Base-by-base conservation (phyloP, 768 basidiomycete genomes). In the Amyloporia xantha region DNA sequence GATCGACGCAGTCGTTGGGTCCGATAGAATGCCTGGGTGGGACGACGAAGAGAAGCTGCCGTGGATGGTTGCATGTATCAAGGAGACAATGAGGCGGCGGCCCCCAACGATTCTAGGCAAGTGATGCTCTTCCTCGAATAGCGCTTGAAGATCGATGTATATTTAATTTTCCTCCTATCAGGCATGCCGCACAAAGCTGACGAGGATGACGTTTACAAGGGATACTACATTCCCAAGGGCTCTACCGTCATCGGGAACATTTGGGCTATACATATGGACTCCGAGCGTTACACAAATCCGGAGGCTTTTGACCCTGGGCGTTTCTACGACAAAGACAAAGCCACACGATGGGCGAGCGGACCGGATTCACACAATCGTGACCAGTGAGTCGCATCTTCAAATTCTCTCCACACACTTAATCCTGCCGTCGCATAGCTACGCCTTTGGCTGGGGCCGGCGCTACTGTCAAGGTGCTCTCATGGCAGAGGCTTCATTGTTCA, bases 11-110 rank as follows among this genome's bases (percentile, higher is more conserved):
- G 74, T 82, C 15, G 53, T 57, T 35, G 71, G 73, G 38, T 52
- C 58, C 35, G 71, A 74, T 36, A 67, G 82, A 5, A 66, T 84
- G 13, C 85, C 86, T 2, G 67, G 63, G 0, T 73, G 78, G 48
- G 67, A 63, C 20, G 84, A 84, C 57, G 69, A 78, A 9, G 50
- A 63, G 2, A 66, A 59, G 1, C 60, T 86, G 41, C 78, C 80
- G 5, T 86, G 74, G 56, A 69, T 76, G 41, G 69, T 80, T n/a
- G 76, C 76, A 1, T 51, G 82, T 26, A 59, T 78, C 49, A 71
- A 66, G 11, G 81, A 82, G 59, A 60, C 48, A 19, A 28, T 49
- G 39, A 26, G 48, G 10, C 33, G 48, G 15, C 25, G 40, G 4
- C 40, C 48, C 13, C 48, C 41, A 15, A 28, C 41, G 13, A 37